These are phyloP conservation scores for Apophysomyces sp. DNA, from an alignment of 371 early-diverging fungal genomes.

Conservation along the genomic window DNA sequence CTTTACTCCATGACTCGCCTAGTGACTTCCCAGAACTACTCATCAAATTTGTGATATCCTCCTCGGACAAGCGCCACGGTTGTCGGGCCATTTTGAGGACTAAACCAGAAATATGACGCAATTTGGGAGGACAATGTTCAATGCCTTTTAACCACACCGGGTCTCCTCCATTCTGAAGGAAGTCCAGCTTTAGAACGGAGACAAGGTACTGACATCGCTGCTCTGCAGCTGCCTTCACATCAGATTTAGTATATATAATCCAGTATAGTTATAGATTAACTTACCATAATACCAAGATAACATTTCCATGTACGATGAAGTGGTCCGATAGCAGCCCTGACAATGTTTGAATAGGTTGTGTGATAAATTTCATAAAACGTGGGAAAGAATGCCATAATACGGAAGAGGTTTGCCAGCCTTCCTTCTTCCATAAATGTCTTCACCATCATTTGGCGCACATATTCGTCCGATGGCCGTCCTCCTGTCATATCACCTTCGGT, in stretches of 20 bases:
- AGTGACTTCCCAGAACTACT: conserved; percentile 22
- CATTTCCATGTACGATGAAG: conserved; percentile 57
- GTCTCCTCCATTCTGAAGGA: conserved; percentile 60
- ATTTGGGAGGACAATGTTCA: conserved; percentile 51
- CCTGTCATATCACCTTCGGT: conserved; percentile 19
- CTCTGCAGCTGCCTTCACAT: conserved; percentile 55
- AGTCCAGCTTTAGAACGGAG: conserved; percentile 54
- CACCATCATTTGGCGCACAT: conserved; percentile 53
- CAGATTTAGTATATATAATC: neutral
- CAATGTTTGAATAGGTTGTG: conserved; percentile 34
- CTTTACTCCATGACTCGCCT: conserved; percentile 56
- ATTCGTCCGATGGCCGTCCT: conserved; percentile 46
- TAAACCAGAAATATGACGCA: conserved; percentile 49
- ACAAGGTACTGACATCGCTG: conserved; percentile 64
- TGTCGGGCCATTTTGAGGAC: conserved; percentile 57
- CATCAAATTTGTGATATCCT: conserved; percentile 48
- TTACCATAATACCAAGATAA: conserved; percentile 64
- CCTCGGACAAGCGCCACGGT: conserved; percentile 56
- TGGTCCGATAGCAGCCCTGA: conserved; percentile 54
- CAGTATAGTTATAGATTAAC: neutral
- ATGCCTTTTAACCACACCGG: conserved; percentile 61
- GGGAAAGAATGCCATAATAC: conserved; percentile 65
- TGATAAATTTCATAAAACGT: conserved; percentile 60
- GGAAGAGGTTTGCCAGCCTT: conserved; percentile 52
- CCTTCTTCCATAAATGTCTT: conserved; percentile 59